phyloP scores from a whole-genome alignment of 768 basidiomycete genomes.

The Trametes cingulata region DNA sequence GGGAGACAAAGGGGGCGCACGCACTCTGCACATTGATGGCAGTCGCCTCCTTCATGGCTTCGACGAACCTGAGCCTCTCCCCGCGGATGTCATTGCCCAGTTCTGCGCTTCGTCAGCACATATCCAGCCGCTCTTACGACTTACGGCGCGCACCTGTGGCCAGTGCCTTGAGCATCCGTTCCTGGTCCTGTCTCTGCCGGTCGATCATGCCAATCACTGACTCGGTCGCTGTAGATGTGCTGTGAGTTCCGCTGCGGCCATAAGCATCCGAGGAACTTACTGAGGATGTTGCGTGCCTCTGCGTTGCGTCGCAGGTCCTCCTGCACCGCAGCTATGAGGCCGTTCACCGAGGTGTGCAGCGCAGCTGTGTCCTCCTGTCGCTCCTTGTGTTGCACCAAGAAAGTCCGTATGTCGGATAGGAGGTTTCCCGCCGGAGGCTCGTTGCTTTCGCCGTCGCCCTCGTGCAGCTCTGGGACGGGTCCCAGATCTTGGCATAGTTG shows the following conservation, averaged over 20 bases:
- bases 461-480: slow-evolving; percentile 24
- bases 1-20: background rate
- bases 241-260: background rate
- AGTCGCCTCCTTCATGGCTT: slow-evolving; percentile 95
- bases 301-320: slow-evolving; percentile 41
- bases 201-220: slow-evolving; percentile 63
- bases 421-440: slow-evolving; percentile 28
- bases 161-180: slow-evolving; percentile 62
- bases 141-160: slow-evolving; percentile 52
- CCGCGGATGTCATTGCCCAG: slow-evolving; percentile 83
- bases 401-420: slow-evolving; percentile 36
- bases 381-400: slow-evolving; percentile 36
- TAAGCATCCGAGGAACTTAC: slow-evolving; percentile 26
- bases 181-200: slow-evolving; percentile 72
- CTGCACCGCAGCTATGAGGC: slow-evolving; percentile 41
- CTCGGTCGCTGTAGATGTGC: slow-evolving; percentile 46
- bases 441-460: slow-evolving; percentile 24
- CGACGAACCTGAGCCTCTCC: slow-evolving; percentile 82
- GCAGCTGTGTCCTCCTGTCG: slow-evolving; percentile 34
- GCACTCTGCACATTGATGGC: slow-evolving; percentile 80
- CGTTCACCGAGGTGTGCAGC: slow-evolving; percentile 37
- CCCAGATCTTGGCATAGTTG: slow-evolving; percentile 59
- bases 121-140: background rate
- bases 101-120: slow-evolving; percentile 43
- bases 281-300: slow-evolving; percentile 44